Conservation (phyloP, 352 stramenopile genomes). For the Albugo laibachii region DNA sequence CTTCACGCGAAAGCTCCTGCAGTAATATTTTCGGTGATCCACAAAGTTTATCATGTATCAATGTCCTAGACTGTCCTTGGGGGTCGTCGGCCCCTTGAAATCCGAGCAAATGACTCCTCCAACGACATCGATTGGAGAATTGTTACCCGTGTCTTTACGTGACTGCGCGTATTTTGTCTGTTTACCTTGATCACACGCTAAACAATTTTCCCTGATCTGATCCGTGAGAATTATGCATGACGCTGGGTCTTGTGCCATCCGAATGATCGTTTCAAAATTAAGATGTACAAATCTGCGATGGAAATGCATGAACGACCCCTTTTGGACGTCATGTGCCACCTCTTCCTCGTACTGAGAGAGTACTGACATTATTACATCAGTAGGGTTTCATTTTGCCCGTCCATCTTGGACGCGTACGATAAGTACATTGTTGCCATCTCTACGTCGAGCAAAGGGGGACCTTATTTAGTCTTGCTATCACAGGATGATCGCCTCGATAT, state of each 20-base stretch:
- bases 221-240: not conserved
- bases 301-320: not conserved
- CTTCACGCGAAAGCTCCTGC: not conserved
- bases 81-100: not conserved
- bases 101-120: not conserved
- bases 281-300: not conserved
- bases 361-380: not conserved
- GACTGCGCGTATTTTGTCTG: not conserved
- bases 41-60: not conserved
- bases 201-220: not conserved
- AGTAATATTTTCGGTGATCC: not conserved
- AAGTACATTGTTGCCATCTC: not conserved
- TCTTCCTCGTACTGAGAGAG: not conserved
- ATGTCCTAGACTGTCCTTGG: not conserved
- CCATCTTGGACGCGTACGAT: not conserved
- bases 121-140: not conserved
- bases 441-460: not conserved
- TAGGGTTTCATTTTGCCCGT: not conserved
- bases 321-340: not conserved
- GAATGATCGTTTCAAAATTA: not conserved
- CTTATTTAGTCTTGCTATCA: not conserved
- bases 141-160: not conserved
- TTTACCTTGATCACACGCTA: not conserved
- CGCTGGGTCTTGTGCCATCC: not conserved
- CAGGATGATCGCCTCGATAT: not conserved